Conservation (phyloP, 441 rosid genomes). For the Eutrema salsugineum region DNA sequence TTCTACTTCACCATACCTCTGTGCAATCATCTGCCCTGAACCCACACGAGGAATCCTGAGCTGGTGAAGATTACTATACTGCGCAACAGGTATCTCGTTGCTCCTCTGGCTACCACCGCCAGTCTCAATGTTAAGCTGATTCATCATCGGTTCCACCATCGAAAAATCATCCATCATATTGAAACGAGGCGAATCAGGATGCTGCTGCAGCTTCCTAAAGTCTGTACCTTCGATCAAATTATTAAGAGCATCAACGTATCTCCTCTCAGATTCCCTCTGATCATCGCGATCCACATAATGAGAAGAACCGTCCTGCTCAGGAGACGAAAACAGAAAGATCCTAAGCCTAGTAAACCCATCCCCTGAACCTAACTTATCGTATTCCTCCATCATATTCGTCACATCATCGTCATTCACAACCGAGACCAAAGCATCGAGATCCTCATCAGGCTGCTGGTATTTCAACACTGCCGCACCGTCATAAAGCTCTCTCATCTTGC, state of each 20-base stretch:
- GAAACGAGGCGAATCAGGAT: conserved; percentile 55
- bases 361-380: conserved; percentile 87
- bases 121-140: conserved; percentile 52
- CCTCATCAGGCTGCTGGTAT: conserved; percentile 98
- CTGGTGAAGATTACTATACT: conserved; percentile 59
- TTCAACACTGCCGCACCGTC: conserved; percentile 78
- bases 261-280: conserved; percentile 84
- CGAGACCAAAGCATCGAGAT: conserved; percentile 95
- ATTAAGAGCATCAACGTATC: conserved; percentile 96
- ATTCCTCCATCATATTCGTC: conserved; percentile 97
- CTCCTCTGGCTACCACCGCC: conserved; percentile 50
- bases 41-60: conserved; percentile 61
- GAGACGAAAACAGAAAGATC: conserved; percentile 78
- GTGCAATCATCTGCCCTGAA: conserved; percentile 40
- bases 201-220: conserved; percentile 57
- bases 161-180: conserved; percentile 52
- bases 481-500: conserved; percentile 83
- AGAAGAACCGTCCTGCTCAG: conserved; percentile 54
- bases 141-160: conserved; percentile 58
- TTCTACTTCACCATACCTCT: conserved; percentile 74
- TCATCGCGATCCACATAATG: conserved; percentile 73
- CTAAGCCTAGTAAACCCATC: conserved; percentile 96
- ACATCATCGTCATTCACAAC: conserved; percentile 96
- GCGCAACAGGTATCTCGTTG: conserved; percentile 44
- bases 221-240: conserved; percentile 60